These are phyloP conservation scores for Carex parvula DNA, from an alignment of 176 grass and related monocot species.

Conservation along the genomic window DNA sequence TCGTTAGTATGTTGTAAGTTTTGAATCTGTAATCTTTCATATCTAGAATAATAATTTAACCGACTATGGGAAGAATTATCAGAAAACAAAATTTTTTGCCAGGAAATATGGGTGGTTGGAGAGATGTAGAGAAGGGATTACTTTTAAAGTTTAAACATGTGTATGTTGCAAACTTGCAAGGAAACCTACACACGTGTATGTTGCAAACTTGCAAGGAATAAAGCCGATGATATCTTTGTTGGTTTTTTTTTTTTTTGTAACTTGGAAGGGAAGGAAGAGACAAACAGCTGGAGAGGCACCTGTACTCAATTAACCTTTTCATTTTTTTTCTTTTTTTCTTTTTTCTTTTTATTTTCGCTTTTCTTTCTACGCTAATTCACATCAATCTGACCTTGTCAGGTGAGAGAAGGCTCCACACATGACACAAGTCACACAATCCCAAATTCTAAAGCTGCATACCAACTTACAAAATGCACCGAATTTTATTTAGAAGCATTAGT, in stretches of 20 bases:
- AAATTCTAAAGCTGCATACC: neutral
- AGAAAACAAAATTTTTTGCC: neutral
- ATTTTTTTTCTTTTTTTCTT: neutral
- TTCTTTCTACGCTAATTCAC: neutral
- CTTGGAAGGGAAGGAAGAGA: constrained; percentile 5
- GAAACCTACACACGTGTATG: neutral
- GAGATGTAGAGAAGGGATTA: neutral
- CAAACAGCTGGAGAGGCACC: neutral
- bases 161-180: too few species aligned
- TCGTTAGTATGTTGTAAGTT: too few species aligned
- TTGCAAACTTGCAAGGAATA: neutral
- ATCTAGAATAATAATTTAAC: too few species aligned
- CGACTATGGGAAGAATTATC: neutral
- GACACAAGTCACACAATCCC: neutral
- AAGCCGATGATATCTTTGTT: neutral
- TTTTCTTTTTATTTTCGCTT: neutral
- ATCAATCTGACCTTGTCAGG: neutral
- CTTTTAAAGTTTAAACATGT: too few species aligned
- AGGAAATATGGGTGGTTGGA: neutral
- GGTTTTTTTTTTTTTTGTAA: neutral
- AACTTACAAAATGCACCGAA: neutral
- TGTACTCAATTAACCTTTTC: neutral
- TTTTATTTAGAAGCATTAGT: neutral
- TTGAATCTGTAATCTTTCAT: too few species aligned
- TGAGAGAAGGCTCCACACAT: neutral